phyloP scores from a whole-genome alignment of 1,284 basidiomycete genomes.

The Cryptococcus sp. region DNA sequence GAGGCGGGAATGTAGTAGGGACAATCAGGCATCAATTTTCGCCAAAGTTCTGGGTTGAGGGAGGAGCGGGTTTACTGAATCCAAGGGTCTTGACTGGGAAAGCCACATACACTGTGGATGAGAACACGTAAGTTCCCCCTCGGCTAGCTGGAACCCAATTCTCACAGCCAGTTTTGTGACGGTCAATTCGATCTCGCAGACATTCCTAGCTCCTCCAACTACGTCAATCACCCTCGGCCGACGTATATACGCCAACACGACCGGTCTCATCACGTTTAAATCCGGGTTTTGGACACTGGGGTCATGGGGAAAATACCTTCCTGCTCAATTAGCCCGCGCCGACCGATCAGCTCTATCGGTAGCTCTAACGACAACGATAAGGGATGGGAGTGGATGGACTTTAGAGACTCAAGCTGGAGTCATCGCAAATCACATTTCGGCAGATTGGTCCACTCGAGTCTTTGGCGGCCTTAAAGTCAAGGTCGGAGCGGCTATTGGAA shows the following conservation, averaged over 20 bases:
- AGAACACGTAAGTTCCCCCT: constrained; percentile 40
- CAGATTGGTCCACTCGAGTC: constrained; percentile 48
- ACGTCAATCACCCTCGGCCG: constrained; percentile 50
- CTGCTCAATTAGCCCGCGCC: constrained; percentile 13
- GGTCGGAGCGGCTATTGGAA: constrained; percentile 40
- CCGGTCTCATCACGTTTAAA: constrained; percentile 47
- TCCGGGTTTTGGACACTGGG: constrained; percentile 49
- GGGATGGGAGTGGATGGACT: constrained; percentile 43
- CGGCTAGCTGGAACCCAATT: not conserved
- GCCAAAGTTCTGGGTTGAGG: constrained; percentile 47
- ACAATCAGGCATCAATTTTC: constrained; percentile 52
- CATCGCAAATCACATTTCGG: constrained; percentile 29
- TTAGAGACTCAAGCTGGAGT: constrained; percentile 39
- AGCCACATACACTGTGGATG: constrained; percentile 49
- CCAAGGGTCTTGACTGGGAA: constrained; percentile 50
- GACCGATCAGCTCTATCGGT: constrained; percentile 39
- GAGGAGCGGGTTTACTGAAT: constrained; percentile 42
- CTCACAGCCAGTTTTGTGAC: constrained; percentile 34
- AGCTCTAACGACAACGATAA: constrained; percentile 35
- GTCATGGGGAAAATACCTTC: constrained; percentile 45
- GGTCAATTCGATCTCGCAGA: constrained; percentile 38
- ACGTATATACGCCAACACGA: constrained; percentile 45
- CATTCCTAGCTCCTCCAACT: constrained; percentile 43
- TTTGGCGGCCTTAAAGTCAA: constrained; percentile 50
- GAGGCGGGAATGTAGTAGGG: constrained; percentile 52